Conservation (phyloP, 1,284 basidiomycete genomes). For the Paramarasmius palmivorus region DNA sequence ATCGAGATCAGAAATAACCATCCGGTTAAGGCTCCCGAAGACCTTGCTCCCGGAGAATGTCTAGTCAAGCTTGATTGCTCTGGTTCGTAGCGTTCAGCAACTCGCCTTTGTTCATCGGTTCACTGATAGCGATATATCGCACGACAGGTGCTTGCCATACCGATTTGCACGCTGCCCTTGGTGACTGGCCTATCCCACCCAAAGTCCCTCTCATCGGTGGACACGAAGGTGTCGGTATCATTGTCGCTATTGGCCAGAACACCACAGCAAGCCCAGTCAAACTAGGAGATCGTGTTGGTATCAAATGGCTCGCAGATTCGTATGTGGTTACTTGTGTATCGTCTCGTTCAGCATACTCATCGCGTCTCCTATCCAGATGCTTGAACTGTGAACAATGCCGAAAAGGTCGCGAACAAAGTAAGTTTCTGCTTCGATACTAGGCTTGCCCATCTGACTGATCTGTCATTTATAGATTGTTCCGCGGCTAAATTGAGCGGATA, state of each 20-base stretch:
- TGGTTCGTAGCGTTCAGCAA: no score
- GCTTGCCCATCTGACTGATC: not conserved
- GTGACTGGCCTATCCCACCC: slow-evolving; percentile 73
- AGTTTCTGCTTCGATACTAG: slow-evolving; percentile 23
- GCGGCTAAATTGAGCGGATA: slow-evolving; percentile 69
- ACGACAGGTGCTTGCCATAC: slow-evolving; percentile 59
- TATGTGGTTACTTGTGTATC: slow-evolving; percentile 54
- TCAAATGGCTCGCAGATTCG: slow-evolving; percentile 83
- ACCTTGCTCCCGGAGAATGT: slow-evolving; percentile 79
- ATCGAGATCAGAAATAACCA: slow-evolving; percentile 49
- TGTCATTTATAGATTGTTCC: slow-evolving; percentile 49
- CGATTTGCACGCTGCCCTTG: slow-evolving; percentile 72
- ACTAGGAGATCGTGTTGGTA: slow-evolving; percentile 81
- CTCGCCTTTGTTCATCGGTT: no score
- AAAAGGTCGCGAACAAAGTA: slow-evolving; percentile 72
- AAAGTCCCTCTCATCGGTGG: slow-evolving; percentile 82
- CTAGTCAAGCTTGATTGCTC: slow-evolving; percentile 78
- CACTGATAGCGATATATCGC: no score
- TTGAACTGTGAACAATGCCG: slow-evolving; percentile 77
- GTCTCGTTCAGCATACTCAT: not conserved
- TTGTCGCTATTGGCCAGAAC: slow-evolving; percentile 80
- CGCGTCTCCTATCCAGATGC: slow-evolving; percentile 25
- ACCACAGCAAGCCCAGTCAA: slow-evolving; percentile 62
- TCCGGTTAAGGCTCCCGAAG: slow-evolving; percentile 63
- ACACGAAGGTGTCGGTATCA: slow-evolving; percentile 77